Conservation (phyloP, 495 filamentous ascomycete genomes). For the Aspergillus sclerotiicarbonarius region DNA sequence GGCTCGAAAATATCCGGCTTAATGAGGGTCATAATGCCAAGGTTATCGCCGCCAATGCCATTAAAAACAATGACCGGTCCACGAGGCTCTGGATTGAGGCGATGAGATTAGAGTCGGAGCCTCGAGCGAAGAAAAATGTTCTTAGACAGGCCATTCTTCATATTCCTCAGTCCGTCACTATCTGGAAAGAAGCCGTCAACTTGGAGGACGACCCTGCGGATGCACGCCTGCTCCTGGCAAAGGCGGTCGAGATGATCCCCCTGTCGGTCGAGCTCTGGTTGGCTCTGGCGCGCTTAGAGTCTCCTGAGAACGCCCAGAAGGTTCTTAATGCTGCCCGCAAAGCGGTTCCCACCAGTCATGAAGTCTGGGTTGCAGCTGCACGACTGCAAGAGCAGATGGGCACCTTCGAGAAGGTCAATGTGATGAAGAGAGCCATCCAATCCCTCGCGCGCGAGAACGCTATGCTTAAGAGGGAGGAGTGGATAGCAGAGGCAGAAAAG, state of each 20-base stretch:
- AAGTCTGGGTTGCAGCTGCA: slow-evolving; percentile 94
- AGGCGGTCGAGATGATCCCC: slow-evolving; percentile 91
- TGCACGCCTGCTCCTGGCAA: slow-evolving; percentile 81
- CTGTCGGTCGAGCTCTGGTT: slow-evolving; percentile 93
- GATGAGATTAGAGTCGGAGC: slow-evolving; percentile 84
- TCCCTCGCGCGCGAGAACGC: slow-evolving; percentile 87
- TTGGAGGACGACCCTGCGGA: slow-evolving; percentile 85
- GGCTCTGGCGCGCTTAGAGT: slow-evolving; percentile 84
- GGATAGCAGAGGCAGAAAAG: slow-evolving; percentile 91
- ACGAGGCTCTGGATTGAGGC: slow-evolving; percentile 90
- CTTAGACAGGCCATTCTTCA: slow-evolving; percentile 83
- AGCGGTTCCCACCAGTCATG: slow-evolving; percentile 84
- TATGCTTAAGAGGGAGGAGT: slow-evolving; percentile 95
- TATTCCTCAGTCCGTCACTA: slow-evolving; percentile 83
- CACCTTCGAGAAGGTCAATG: slow-evolving; percentile 67
- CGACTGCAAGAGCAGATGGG: slow-evolving; percentile 91
- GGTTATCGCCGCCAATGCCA: slow-evolving; percentile 91
- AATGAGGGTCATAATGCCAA: slow-evolving; percentile 92
- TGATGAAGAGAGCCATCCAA: slow-evolving; percentile 92
- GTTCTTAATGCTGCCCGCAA: slow-evolving; percentile 95
- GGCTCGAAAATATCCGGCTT: slow-evolving; percentile 91
- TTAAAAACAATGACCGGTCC: slow-evolving; percentile 85
- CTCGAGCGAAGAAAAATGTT: slow-evolving; percentile 82
- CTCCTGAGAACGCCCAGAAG: slow-evolving; percentile 83
- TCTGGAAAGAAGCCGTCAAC: slow-evolving; percentile 98